Evolutionary conservation across 1,284 basidiomycete species (phyloP).

Genomic region (Malassezia pachydermatis): DNA sequence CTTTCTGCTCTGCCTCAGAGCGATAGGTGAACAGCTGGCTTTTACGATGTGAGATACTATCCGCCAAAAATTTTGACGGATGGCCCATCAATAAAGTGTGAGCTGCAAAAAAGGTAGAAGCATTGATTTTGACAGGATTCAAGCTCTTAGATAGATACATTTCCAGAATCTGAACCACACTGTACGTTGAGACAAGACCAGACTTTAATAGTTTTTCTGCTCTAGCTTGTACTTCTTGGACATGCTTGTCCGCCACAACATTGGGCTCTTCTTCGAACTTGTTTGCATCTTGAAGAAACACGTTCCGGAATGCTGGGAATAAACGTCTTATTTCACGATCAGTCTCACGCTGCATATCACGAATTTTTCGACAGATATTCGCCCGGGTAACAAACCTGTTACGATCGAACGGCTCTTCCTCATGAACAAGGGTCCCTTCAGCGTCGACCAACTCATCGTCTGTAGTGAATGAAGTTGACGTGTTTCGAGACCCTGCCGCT

Average conservation of each 20-base stretch:
- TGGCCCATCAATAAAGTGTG: constrained; percentile 66
- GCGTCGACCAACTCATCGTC: background rate
- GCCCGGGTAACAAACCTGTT: constrained; percentile 6
- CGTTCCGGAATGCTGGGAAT: constrained; percentile 14
- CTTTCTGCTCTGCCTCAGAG: constrained; percentile 57
- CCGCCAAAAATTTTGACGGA: constrained; percentile 59
- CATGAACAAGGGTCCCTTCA: background rate
- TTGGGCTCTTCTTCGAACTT: background rate
- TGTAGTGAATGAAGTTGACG: background rate
- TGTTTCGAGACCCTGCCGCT: constrained; percentile 1
- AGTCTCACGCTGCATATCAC: constrained; percentile 11
- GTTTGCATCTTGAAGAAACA: constrained; percentile 10
- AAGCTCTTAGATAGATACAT: constrained; percentile 1
- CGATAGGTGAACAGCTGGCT: constrained; percentile 62
- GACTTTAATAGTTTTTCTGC: constrained; percentile 6
- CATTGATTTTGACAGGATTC: constrained; percentile 12
- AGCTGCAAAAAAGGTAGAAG: constrained; percentile 55
- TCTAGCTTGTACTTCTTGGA: background rate
- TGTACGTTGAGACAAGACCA: constrained; percentile 4
- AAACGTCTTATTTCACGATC: constrained; percentile 10
- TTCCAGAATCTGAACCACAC: background rate
- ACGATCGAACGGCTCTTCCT: constrained; percentile 12
- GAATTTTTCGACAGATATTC: constrained; percentile 15
- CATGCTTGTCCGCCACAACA: background rate
- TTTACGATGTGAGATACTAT: constrained; percentile 55